Percentiles rank a stretch among this genome's conserved stretches.
phyloP scores from a whole-genome alignment of 73 alveolate species.

The Paramecium octaurelia region DNA sequence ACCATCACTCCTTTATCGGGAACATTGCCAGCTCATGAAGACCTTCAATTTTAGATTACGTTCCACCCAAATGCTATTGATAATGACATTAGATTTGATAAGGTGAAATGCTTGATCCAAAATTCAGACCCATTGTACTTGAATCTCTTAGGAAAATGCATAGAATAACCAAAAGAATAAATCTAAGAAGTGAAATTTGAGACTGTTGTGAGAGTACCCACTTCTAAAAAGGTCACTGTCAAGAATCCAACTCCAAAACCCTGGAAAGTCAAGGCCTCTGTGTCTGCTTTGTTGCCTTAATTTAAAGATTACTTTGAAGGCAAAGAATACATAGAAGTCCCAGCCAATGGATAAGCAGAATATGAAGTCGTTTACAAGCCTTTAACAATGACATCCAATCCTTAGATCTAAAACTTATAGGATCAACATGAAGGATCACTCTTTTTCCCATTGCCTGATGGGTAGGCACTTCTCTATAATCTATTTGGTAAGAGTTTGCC shows the following conservation, averaged over 20 bases:
- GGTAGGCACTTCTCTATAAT: constrained; percentile 94
- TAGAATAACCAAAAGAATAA: constrained; percentile 87
- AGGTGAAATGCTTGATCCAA: constrained; percentile 94
- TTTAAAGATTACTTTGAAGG: constrained; percentile 91
- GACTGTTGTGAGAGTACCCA: constrained; percentile 93
- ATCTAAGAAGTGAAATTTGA: constrained; percentile 89
- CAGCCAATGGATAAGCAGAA: constrained; percentile 88
- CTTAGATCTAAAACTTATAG: constrained; percentile 75
- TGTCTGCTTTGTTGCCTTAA: constrained; percentile 84
- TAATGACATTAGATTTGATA: constrained; percentile 85
- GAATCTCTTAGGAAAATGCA: constrained; percentile 89
- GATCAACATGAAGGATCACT: constrained; percentile 91
- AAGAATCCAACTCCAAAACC: constrained; percentile 92
- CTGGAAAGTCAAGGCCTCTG: constrained; percentile 95
- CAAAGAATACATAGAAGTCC: constrained; percentile 83
- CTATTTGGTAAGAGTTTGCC: constrained; percentile 91
- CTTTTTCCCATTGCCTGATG: constrained; percentile 99
- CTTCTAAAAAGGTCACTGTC: constrained; percentile 83
- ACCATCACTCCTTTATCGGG: constrained; percentile 96
- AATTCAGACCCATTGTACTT: constrained; percentile 92
- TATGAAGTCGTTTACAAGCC: constrained; percentile 93
- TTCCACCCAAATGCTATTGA: constrained; percentile 97
- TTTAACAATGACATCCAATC: constrained; percentile 92
- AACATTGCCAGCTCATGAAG: constrained; percentile 95
- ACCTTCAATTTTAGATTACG: constrained; percentile 90